Percentiles rank a stretch among this genome's conserved stretches.
Evolutionary conservation across 2,329 filamentous ascomycete genomes (phyloP).

Genomic region (Aspergillus costaricaensis): DNA sequence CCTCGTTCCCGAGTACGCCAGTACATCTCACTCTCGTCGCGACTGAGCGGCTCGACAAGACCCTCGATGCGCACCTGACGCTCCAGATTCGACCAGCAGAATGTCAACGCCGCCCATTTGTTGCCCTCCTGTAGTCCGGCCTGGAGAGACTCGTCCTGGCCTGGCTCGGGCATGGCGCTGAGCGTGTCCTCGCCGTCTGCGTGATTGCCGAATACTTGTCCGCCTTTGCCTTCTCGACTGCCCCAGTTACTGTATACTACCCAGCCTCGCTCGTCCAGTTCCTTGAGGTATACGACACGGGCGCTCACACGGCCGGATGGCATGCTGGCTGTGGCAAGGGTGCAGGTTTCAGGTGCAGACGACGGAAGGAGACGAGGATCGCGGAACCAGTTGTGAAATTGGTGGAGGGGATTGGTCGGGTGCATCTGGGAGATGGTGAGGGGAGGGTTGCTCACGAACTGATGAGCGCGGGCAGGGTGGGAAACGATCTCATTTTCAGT

Average conservation of each 20-base stretch:
- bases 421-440: conserved; percentile 45
- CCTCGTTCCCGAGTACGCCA: conserved; percentile 71
- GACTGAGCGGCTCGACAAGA: conserved; percentile 62
- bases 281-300: conserved; percentile 91
- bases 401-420: conserved; percentile 64
- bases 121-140: conserved; percentile 53
- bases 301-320: conserved; percentile 82
- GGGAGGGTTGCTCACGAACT: conserved; percentile 46
- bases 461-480: conserved; percentile 44
- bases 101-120: conserved; percentile 77
- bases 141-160: conserved; percentile 22
- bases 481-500: conserved; percentile 38
- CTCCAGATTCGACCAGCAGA: conserved; percentile 86
- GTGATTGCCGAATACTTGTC: conserved; percentile 40
- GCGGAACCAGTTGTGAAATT: conserved; percentile 90
- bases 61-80: conserved; percentile 92
- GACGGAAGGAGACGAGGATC: conserved; percentile 64
- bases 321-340: conserved; percentile 78
- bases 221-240: conserved; percentile 58
- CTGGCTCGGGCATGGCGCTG: conserved; percentile 66
- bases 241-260: conserved; percentile 94
- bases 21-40: conserved; percentile 71
- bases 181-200: conserved; percentile 15
- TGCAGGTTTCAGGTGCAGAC: conserved; percentile 83
- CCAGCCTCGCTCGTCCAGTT: conserved; percentile 80